Conservation (phyloP, 208 protist species). For the Leishmania braziliensis region DNA sequence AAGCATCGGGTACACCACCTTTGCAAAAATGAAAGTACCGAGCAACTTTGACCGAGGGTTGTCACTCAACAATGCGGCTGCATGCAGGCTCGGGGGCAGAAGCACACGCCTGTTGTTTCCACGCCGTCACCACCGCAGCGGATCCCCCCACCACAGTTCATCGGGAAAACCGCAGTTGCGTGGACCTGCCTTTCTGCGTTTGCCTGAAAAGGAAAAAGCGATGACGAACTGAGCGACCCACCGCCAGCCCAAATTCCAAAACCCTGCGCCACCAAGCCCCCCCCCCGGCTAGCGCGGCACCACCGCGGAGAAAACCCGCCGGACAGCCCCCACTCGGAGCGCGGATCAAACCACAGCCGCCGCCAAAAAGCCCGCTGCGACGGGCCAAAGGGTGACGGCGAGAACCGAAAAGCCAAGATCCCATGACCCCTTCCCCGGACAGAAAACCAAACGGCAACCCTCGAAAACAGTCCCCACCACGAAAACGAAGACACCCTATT, state of each 20-base stretch:
- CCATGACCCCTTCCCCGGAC: too few relatives aligned
- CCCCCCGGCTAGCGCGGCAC: too few relatives aligned
- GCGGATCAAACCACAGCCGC: too few relatives aligned
- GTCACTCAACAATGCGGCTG: background rate
- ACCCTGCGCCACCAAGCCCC: background rate
- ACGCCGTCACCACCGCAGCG: background rate
- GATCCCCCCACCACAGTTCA: background rate
- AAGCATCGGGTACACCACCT: background rate
- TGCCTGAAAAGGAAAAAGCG: background rate
- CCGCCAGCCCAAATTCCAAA: background rate
- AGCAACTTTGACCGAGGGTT: background rate
- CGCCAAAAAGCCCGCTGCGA: too few relatives aligned
- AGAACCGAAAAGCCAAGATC: too few relatives aligned
- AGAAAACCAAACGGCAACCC: too few relatives aligned
- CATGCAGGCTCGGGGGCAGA: background rate
- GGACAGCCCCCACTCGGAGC: too few relatives aligned
- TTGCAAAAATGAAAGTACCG: background rate
- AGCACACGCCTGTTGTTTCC: background rate
- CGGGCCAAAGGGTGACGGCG: too few relatives aligned
- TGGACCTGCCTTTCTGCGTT: background rate
- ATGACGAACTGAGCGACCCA: background rate
- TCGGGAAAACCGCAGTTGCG: background rate
- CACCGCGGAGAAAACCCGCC: too few relatives aligned
- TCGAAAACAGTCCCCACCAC: too few relatives aligned
- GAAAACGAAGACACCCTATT: too few relatives aligned